A percentile compares a stretch with the other conserved stretches of the same genome.
phyloP scores from a whole-genome alignment of 805 yeast species.

The Saccharomycopsis javanensis region DNA sequence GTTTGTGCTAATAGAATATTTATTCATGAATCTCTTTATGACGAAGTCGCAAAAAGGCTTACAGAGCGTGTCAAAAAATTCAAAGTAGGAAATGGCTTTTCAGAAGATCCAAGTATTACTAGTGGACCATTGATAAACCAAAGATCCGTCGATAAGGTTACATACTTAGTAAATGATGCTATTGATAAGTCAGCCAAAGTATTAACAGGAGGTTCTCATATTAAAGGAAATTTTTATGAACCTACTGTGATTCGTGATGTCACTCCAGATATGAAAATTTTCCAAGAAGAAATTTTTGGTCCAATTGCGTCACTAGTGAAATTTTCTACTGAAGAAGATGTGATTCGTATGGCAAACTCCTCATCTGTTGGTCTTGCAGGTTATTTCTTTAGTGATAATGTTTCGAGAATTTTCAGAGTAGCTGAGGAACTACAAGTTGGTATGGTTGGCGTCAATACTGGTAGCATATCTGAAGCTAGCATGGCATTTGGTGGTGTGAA shows the following conservation, averaged over 20 bases:
- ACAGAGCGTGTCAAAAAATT: constrained; percentile 36
- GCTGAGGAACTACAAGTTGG: constrained; percentile 66
- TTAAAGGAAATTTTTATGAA: constrained; percentile 58
- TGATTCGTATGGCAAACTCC: constrained; percentile 49
- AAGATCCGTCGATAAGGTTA: constrained; percentile 52
- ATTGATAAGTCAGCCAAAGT: constrained; percentile 53
- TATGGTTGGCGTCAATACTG: constrained; percentile 77
- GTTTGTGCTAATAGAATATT: constrained; percentile 68
- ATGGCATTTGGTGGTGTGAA: constrained; percentile 72
- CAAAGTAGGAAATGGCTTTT: constrained; percentile 55
- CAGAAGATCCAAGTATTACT: constrained; percentile 35
- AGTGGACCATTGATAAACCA: constrained; percentile 71
- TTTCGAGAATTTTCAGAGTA: constrained; percentile 44
- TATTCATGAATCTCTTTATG: constrained; percentile 57
- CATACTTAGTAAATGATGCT: constrained; percentile 58
- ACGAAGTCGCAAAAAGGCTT: constrained; percentile 44
- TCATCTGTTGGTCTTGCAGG: constrained; percentile 71
- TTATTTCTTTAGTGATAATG: constrained; percentile 54
- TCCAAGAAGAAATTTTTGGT: constrained; percentile 72
- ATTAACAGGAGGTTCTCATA: constrained; percentile 49
- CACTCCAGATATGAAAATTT: constrained; percentile 45
- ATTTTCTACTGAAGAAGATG: constrained; percentile 58
- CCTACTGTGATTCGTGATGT: constrained; percentile 61
- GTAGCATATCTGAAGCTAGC: constrained; percentile 49
- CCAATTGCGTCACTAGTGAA: constrained; percentile 66